These are phyloP conservation scores for Fusarium dlaminii DNA, from an alignment of 2,329 filamentous ascomycete species.

Conservation along the genomic window DNA sequence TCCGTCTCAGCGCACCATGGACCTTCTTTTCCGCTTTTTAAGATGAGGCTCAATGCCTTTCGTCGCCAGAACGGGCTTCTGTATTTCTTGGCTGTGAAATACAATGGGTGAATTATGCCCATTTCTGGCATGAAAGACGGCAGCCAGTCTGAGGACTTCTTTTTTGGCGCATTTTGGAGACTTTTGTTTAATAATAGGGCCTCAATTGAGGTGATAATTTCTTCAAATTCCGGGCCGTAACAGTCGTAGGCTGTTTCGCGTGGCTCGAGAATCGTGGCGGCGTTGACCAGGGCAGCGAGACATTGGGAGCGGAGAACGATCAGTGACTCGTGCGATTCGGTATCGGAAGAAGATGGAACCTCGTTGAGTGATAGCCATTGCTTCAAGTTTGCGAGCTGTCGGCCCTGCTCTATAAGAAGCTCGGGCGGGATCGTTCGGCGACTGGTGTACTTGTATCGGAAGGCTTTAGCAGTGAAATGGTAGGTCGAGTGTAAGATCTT, in stretches of 20 bases:
- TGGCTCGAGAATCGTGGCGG: conserved; percentile 18
- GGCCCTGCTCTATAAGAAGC: conserved; percentile 36
- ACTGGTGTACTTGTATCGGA: conserved; percentile 25
- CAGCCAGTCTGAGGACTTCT: fast-evolving
- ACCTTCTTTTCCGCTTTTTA: conserved; percentile 17
- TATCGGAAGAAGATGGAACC: not conserved
- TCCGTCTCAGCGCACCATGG: conserved; percentile 32
- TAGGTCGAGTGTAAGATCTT: conserved; percentile 21
- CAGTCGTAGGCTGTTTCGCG: conserved; percentile 23
- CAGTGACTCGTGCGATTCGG: not conserved
- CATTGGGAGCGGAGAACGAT: conserved; percentile 30
- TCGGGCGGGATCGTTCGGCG: conserved; percentile 14
- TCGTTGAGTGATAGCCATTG: conserved; percentile 24
- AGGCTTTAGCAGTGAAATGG: conserved; percentile 23
- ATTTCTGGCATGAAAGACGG: conserved; percentile 28
- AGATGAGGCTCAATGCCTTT: conserved; percentile 11
- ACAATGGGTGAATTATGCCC: conserved; percentile 28
- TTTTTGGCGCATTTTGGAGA: fast-evolving
- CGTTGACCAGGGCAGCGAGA: conserved; percentile 16
- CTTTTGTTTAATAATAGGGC: not conserved
- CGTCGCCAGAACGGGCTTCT: conserved; percentile 24
- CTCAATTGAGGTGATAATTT: conserved; percentile 15
- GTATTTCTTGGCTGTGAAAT: conserved; percentile 26
- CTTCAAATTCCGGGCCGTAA: conserved; percentile 30
- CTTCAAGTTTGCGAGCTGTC: conserved; percentile 20